A percentile compares a stretch with the other conserved stretches of the same genome.
Conservation (phyloP, 148 eudicot genomes). For the Persicaria tinctoria region DNA sequence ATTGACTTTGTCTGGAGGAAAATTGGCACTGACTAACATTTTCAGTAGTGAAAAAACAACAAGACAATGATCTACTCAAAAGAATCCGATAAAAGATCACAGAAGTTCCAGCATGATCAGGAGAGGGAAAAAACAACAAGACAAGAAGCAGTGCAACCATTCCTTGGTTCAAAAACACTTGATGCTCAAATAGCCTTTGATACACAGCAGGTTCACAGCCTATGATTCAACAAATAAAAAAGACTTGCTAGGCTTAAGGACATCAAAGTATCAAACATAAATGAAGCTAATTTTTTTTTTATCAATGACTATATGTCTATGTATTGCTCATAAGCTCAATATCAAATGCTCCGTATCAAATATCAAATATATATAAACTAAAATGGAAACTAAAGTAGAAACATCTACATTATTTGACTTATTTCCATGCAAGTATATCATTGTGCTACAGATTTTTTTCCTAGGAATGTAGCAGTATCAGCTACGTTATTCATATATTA, state of each 20-base stretch:
- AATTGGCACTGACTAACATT: not conserved
- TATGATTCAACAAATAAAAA: not conserved
- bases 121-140: too few relatives aligned
- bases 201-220: constrained; percentile 3
- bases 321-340: not conserved
- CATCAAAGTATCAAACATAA: not conserved
- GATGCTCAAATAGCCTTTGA: not conserved
- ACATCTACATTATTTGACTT: not conserved
- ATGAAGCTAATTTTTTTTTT: not conserved
- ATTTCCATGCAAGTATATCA: not conserved
- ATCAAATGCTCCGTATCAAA: too few relatives aligned
- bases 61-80: too few relatives aligned
- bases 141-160: too few relatives aligned
- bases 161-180: too few relatives aligned
- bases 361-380: not conserved
- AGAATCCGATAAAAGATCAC: too few relatives aligned
- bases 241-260: too few relatives aligned
- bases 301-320: not conserved
- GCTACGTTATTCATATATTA: not conserved
- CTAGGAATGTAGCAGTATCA: not conserved
- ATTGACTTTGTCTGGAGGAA: not conserved
- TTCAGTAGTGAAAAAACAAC: not conserved
- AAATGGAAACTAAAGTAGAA: not conserved
- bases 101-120: too few relatives aligned
- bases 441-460: not conserved